Conservation (phyloP, 2,329 filamentous ascomycete genomes). For the Colletotrichum higginsianum region DNA sequence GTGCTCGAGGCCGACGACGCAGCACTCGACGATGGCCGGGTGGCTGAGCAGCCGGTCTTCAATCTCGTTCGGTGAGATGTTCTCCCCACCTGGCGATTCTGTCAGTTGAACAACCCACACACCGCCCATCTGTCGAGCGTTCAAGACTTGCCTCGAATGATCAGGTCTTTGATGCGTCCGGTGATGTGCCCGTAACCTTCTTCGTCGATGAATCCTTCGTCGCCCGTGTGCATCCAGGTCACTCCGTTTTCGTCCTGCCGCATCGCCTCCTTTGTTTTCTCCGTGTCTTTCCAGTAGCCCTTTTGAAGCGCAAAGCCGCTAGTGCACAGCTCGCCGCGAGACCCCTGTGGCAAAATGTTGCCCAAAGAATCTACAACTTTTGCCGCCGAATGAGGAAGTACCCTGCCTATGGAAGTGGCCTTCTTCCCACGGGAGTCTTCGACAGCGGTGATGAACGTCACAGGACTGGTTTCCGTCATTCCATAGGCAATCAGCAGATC, state of each 20-base stretch:
- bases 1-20: too few relatives aligned
- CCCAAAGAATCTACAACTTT: slow-evolving; percentile 74
- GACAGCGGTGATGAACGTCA: slow-evolving; percentile 75
- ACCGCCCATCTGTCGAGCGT: too few relatives aligned
- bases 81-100: too few relatives aligned
- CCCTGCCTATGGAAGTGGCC: slow-evolving; percentile 73
- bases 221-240: slow-evolving; percentile 68
- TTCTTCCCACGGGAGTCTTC: slow-evolving; percentile 75
- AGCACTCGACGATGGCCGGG: too few relatives aligned
- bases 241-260: slow-evolving; percentile 57
- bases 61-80: too few relatives aligned
- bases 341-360: slow-evolving; percentile 65
- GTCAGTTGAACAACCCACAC: too few relatives aligned
- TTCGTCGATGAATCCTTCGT: slow-evolving; percentile 66
- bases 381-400: slow-evolving; percentile 73
- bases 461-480: slow-evolving; percentile 78
- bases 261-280: slow-evolving; percentile 49
- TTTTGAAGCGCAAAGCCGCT: slow-evolving; percentile 71
- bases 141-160: neutral
- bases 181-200: slow-evolving; percentile 69
- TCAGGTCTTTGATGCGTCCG: slow-evolving; percentile 75
- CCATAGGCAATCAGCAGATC: slow-evolving; percentile 69
- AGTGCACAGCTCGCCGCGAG: slow-evolving; percentile 75
- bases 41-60: too few relatives aligned
- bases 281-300: slow-evolving; percentile 74